phyloP scores from a whole-genome alignment of 2,329 filamentous ascomycete species.

The Colletotrichum orchidophilum region DNA sequence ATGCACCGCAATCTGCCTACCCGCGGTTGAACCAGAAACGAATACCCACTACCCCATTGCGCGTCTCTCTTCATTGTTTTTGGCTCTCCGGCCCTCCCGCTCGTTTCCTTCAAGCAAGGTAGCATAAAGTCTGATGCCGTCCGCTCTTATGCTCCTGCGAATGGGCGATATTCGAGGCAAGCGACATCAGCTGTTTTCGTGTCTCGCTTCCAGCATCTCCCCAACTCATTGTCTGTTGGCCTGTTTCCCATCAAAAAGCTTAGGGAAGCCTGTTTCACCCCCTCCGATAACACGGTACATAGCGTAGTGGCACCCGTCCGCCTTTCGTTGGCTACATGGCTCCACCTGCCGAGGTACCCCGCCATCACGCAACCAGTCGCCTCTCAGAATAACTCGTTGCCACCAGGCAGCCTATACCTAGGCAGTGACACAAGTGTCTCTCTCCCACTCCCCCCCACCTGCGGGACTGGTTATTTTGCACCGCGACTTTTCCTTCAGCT shows the following conservation, averaged over 20 bases:
- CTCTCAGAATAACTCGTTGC: constrained; percentile 18
- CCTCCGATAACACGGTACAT: constrained; percentile 6
- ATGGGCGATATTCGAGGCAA: not conserved
- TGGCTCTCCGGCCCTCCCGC: constrained; percentile 5
- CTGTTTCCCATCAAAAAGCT: constrained; percentile 25
- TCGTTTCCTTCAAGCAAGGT: constrained; percentile 27
- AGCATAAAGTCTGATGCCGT: constrained; percentile 21
- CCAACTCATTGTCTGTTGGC: constrained; percentile 1
- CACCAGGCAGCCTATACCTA: constrained; percentile 13
- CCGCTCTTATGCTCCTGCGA: not conserved
- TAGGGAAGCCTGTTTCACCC: constrained; percentile 23
- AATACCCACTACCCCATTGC: not conserved
- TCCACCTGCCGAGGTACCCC: constrained; percentile 21
- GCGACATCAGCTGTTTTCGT: constrained; percentile 20
- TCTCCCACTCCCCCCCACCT: constrained; percentile 22
- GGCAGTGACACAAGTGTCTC: constrained; percentile 8
- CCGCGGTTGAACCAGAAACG: not conserved
- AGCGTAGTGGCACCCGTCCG: not conserved
- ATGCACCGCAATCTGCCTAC: constrained; percentile 17
- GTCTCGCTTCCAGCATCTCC: constrained; percentile 25
- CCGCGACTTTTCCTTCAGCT: not conserved
- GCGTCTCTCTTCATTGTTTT: not conserved
- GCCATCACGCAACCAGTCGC: constrained; percentile 3
- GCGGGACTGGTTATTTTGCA: constrained; percentile 8
- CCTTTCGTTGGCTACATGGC: not conserved